Evolutionary conservation across 78 protist species (phyloP).

Genomic region (Dictyostelium intermedium): DNA sequence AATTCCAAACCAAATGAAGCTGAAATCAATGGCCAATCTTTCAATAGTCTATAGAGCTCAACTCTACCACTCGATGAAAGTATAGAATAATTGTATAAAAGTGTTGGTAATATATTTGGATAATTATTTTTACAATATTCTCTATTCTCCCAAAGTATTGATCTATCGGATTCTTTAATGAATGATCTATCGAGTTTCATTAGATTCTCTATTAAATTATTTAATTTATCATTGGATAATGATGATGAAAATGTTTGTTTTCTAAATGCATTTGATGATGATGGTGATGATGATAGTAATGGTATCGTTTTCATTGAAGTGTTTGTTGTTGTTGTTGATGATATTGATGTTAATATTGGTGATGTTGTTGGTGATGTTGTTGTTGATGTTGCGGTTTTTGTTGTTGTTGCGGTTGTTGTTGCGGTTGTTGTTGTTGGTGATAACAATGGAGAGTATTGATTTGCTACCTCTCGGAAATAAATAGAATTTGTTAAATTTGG

Average conservation of each 20-base stretch:
- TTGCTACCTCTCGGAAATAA: neutral
- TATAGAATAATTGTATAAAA: neutral
- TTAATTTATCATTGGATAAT: constrained; percentile 17
- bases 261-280: neutral
- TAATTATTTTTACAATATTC: neutral
- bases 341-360: neutral
- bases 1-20: constrained; percentile 45
- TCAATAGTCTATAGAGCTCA: neutral
- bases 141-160: constrained; percentile 41
- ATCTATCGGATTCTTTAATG: neutral
- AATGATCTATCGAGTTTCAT: neutral
- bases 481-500: neutral
- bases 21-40: constrained; percentile 39
- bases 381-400: neutral
- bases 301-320: neutral
- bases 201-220: neutral
- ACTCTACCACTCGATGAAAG: neutral
- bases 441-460: neutral
- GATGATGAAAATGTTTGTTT: neutral
- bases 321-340: neutral
- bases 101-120: constrained; percentile 60
- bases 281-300: neutral
- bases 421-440: neutral
- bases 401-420: neutral
- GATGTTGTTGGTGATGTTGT: neutral